Conservation (phyloP, 2,329 filamentous ascomycete species). For the Scytalidium lignicola region DNA sequence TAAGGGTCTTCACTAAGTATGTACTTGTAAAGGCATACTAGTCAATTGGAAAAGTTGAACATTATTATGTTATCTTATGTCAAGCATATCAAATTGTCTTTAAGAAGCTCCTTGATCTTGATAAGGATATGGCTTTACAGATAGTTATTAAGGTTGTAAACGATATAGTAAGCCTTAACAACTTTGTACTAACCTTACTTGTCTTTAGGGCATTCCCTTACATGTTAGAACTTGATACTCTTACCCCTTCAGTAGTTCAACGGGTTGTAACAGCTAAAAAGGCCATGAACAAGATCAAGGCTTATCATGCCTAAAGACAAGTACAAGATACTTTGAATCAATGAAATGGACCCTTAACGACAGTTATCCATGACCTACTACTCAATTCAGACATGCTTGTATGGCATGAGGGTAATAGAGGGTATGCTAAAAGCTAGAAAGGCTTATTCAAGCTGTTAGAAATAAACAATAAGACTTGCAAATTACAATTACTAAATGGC, state of each 20-base stretch:
- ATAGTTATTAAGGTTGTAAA: constrained; percentile 12
- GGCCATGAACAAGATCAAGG: constrained; percentile 4
- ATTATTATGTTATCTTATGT: constrained; percentile 4
- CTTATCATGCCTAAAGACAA: neutral
- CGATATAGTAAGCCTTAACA: constrained; percentile 3
- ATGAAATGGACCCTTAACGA: constrained; percentile 1
- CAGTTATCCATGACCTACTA: constrained; percentile 1
- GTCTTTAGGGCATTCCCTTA: constrained; percentile 7
- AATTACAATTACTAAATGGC: constrained; percentile 1
- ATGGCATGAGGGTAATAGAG: constrained; percentile 1
- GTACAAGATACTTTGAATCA: constrained; percentile 2
- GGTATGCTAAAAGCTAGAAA: neutral
- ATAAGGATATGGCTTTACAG: constrained; percentile 4
- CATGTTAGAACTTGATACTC: neutral
- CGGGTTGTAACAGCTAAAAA: constrained; percentile 1
- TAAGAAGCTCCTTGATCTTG: constrained; percentile 2
- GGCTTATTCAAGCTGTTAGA: constrained; percentile 1
- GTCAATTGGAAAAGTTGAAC: constrained; percentile 4
- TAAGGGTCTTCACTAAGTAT: constrained; percentile 2
- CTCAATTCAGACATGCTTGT: constrained; percentile 4
- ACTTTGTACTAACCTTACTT: constrained; percentile 7
- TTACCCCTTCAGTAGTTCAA: neutral
- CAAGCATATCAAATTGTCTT: constrained; percentile 5
- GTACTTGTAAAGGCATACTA: constrained; percentile 5
- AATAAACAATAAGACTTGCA: neutral